Base-by-base conservation (phyloP, 192 early-diverging fungal genomes). In the Coemansia asiatica region DNA sequence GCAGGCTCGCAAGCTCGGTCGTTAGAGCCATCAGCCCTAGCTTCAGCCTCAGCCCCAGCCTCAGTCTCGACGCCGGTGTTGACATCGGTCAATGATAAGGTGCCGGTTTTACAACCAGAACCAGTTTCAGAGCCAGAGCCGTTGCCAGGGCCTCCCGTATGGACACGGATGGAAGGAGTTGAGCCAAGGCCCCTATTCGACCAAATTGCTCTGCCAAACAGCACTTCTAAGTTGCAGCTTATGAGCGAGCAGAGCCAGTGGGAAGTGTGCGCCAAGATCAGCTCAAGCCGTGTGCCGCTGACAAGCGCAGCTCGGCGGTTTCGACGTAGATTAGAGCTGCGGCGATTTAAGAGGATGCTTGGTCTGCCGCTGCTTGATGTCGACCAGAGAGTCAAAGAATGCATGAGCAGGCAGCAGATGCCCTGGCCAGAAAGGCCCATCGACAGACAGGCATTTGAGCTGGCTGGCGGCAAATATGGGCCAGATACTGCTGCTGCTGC, bases 311-410 rank as follows among this genome's bases (percentile, higher is more conserved):
- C 58, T 16, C 61, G 71, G n/a, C 69, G 79, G 0, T 21, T 85
- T 55, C 61, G 63, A 23, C 67, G 74, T 26, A 36, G 78, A 68
- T 68, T 84, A 47, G 68, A 80, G 46, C 66, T 88, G 21, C 82
- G 81, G 0, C 79, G 87, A 49, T 65, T 89, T 38, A 91, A 92
- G 68, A 79, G 88, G 23, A 73, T 84, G 36, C 66, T 88, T 22
- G 87, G 89, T 0, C 36, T 90, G 25, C 82, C 75, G 25, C 19
- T 88, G 15, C 88, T 93, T 62, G 86, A 93, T 61, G 72, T 95
- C 36, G 93, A 92, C 25, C 61, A 69, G 2, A 82, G 87, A 25
- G 77, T 77, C 29, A 33, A 60, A 21, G 19, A 15, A 8, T 67
- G 54, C 46, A 66, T 72, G 63, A 23, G 27, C 48, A 58, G 51